Base-by-base conservation (phyloP, 208 protist genomes). In the Entamoeba nuttalli region DNA sequence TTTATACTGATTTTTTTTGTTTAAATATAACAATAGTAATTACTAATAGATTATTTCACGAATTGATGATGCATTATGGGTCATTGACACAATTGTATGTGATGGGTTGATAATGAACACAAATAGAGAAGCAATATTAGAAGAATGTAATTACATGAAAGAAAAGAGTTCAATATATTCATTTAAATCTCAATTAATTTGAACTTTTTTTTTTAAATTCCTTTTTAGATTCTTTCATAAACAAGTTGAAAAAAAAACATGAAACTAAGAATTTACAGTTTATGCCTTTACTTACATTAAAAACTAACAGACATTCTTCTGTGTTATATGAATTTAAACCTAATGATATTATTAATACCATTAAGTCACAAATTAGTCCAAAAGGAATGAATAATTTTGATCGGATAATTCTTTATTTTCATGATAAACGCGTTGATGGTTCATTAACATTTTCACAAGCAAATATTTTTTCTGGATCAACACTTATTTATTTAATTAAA, bases 21-120 rank as follows among this genome's bases (percentile, higher is more conserved):
- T 96, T 98, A 99, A 96, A 98, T 98, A 96, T 95, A 98, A 53
- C 96, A 97, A 5, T 98, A 98, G 95, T 98, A 98, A 1, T 96
- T 96, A 94, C 97, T 98, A 9, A 96, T 97, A 5, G 98, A 99
- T 84, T 84, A 84, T 84, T 30, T 84, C 62, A 25, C 14, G 62
- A 35, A 84, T 84, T 84, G 62, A 84, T n/a, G 62, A 84, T 35
- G 62, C 62, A 5, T 84, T 84, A 84, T 84, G 62, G 62, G 62
- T 84, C 0, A 84, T 84, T 35, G 62, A 84, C 4, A 84, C 62
- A 21, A 84, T 84, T 30, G 62, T 84, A 84, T 84, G 62, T 84
- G 62, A 84, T 35, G 62, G 62, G 4, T 30, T 84, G 62, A 84
- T 84, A 25, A 84, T 84, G 62, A 84, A 84, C 4, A 84, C 62